Evolutionary conservation across 2,329 filamentous ascomycete genomes (phyloP).

Genomic region (Diaporthe ilicicola): DNA sequence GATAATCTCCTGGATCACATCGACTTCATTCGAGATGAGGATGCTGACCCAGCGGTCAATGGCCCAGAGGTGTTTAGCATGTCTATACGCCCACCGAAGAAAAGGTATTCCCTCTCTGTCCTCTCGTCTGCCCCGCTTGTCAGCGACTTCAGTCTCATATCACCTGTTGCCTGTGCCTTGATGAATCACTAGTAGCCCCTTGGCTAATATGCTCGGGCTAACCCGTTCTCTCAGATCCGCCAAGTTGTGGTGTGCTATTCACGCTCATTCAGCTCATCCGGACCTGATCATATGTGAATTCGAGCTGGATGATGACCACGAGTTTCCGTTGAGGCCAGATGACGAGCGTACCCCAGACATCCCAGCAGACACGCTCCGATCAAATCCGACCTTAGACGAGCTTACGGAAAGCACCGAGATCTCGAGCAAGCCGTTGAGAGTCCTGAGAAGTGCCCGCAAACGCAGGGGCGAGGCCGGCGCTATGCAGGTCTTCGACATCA

Average conservation of each 20-base stretch:
- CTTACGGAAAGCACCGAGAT: slow-evolving; percentile 79
- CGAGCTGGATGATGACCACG: slow-evolving; percentile 80
- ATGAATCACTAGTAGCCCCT: neutral
- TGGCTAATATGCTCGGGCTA: neutral
- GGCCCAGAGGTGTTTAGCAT: slow-evolving; percentile 89
- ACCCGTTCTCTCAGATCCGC: slow-evolving; percentile 50
- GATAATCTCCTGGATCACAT: slow-evolving; percentile 87
- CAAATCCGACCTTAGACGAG: slow-evolving; percentile 78
- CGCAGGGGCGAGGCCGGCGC: slow-evolving; percentile 80
- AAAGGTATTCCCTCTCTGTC: slow-evolving; percentile 40
- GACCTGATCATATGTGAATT: slow-evolving; percentile 87
- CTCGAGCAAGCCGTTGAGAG: slow-evolving; percentile 78
- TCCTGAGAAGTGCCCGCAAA: slow-evolving; percentile 78
- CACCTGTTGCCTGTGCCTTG: neutral
- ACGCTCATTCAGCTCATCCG: slow-evolving; percentile 73
- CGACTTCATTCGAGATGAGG: slow-evolving; percentile 87
- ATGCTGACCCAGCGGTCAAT: slow-evolving; percentile 76
- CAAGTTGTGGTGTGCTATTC: slow-evolving; percentile 89
- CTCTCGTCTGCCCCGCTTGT: too few relatives aligned
- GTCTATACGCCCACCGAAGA: slow-evolving; percentile 68
- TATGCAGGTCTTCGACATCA: slow-evolving; percentile 91
- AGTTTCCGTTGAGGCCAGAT: slow-evolving; percentile 71
- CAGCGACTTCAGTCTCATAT: too few relatives aligned
- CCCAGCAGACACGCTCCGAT: slow-evolving; percentile 78
- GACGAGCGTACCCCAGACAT: slow-evolving; percentile 67